A percentile compares a stretch with the other conserved stretches of the same genome.
Evolutionary conservation across 768 basidiomycete species (phyloP).

Genomic region (Symmetrospora coprosmae): DNA sequence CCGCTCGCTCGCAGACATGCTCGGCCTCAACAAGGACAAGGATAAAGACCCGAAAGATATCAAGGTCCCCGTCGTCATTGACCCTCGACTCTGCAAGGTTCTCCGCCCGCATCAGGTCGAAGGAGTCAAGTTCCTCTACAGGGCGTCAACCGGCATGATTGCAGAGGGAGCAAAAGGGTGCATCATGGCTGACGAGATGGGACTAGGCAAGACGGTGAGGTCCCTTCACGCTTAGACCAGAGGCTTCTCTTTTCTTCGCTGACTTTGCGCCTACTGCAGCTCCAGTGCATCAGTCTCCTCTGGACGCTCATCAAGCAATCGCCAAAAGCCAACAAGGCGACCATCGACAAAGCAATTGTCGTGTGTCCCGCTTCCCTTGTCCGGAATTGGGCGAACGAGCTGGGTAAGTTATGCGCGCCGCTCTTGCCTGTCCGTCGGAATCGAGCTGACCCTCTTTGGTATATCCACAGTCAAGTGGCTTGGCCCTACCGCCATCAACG

Average conservation of each 20-base stretch:
- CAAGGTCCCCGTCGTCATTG: slow-evolving; percentile 94
- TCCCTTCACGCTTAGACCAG: not conserved
- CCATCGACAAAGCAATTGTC: slow-evolving; percentile 94
- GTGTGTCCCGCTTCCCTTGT: slow-evolving; percentile 93
- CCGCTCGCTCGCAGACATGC: slow-evolving; percentile 66
- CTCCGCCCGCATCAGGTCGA: slow-evolving; percentile 95
- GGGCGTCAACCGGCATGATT: slow-evolving; percentile 83
- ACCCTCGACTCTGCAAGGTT: slow-evolving; percentile 70
- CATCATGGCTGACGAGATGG: slow-evolving; percentile 99
- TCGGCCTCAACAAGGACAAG: slow-evolving; percentile 57
- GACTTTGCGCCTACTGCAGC: slow-evolving; percentile 48
- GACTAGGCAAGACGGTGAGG: slow-evolving; percentile 48
- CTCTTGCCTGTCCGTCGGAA: slow-evolving; percentile 32
- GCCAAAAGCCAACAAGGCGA: slow-evolving; percentile 64
- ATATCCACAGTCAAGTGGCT: slow-evolving; percentile 79
- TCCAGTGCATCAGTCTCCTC: slow-evolving; percentile 87
- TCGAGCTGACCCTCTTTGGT: not conserved
- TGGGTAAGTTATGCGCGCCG: slow-evolving; percentile 52
- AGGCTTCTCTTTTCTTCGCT: not conserved
- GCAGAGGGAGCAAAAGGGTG: slow-evolving; percentile 72
- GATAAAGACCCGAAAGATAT: slow-evolving; percentile 53
- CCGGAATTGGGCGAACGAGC: slow-evolving; percentile 96
- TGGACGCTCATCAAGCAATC: slow-evolving; percentile 96
- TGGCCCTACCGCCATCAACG: slow-evolving; percentile 59
- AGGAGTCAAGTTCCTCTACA: slow-evolving; percentile 96